Percentiles rank a stretch among this genome's conserved stretches.
Conservation (phyloP, 2,329 filamentous ascomycete species). For the Coleophoma eucalyptorum region DNA sequence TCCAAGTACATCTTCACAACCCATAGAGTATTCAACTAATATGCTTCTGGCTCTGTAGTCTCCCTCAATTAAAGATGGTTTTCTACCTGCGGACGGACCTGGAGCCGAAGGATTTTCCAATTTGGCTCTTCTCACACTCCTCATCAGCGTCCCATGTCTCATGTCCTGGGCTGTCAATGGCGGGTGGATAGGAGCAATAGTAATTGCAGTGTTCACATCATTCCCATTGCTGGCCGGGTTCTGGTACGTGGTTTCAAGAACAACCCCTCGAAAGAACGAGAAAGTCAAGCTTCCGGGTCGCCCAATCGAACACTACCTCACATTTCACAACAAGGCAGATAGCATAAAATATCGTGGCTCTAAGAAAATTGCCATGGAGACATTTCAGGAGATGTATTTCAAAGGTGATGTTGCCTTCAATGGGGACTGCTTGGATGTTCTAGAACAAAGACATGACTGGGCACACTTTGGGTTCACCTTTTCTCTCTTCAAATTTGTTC, state of each 20-base stretch:
- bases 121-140: conserved; percentile 10
- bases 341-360: conserved; percentile 18
- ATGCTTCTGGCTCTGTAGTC: conserved; percentile 16
- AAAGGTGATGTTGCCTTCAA: conserved; percentile 29
- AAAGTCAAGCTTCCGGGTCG: conserved; percentile 22
- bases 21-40: conserved; percentile 1
- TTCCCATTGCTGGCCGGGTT: conserved; percentile 19
- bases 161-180: conserved; percentile 14
- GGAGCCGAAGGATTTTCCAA: conserved; percentile 26
- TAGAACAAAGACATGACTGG: conserved; percentile 31
- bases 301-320: conserved; percentile 22
- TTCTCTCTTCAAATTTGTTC: conserved; percentile 25
- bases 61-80: conserved; percentile 22
- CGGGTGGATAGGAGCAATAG: conserved; percentile 12
- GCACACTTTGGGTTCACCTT: conserved; percentile 26
- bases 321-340: conserved; percentile 23
- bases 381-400: conserved; percentile 27
- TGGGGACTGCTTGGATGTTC: conserved; percentile 26
- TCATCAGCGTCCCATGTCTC: conserved; percentile 18
- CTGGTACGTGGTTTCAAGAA: conserved; percentile 18
- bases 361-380: conserved; percentile 24
- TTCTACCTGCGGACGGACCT: conserved; percentile 13
- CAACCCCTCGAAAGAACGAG: conserved; percentile 21
- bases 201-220: conserved; percentile 12
- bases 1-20: conserved; percentile 9